Percentiles rank a stretch among this genome's conserved stretches.
Conservation (phyloP, 805 yeast species). For the Candida michaelii region DNA sequence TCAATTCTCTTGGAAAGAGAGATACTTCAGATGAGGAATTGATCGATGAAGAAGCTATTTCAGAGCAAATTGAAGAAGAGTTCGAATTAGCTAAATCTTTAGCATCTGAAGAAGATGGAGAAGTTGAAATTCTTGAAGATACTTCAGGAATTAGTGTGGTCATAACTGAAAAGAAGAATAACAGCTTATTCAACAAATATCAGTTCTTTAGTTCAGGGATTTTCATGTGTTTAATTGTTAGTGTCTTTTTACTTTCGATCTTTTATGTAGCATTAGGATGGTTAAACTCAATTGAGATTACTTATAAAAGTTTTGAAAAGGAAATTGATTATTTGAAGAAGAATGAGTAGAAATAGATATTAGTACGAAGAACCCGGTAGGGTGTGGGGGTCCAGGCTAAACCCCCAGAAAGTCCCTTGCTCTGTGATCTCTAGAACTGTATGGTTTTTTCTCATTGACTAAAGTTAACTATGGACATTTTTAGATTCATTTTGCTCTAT, state of each 20-base stretch:
- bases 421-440: no score
- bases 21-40: constrained; percentile 3
- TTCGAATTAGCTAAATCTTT: constrained; percentile 33
- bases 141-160: constrained; percentile 3
- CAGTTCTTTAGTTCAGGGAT: constrained; percentile 79
- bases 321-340: constrained; percentile 55
- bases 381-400: no score
- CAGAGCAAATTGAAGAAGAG: constrained; percentile 29
- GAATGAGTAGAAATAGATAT: constrained; percentile 26
- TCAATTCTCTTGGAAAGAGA: constrained; percentile 20
- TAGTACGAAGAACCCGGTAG: no score
- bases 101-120: constrained; percentile 25
- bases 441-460: no score
- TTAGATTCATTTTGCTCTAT: no score
- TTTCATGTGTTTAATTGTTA: constrained; percentile 70
- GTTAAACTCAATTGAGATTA: constrained; percentile 68
- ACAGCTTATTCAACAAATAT: constrained; percentile 61
- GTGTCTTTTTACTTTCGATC: constrained; percentile 56
- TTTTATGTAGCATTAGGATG: constrained; percentile 66
- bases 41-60: constrained; percentile 2
- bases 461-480: no score
- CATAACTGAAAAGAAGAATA: constrained; percentile 14
- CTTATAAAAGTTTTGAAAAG: constrained; percentile 81
- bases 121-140: constrained; percentile 19
- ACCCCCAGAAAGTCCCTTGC: no score